phyloP scores from a whole-genome alignment of 2,329 filamentous ascomycete genomes.

The Lecanicillium sp. region DNA sequence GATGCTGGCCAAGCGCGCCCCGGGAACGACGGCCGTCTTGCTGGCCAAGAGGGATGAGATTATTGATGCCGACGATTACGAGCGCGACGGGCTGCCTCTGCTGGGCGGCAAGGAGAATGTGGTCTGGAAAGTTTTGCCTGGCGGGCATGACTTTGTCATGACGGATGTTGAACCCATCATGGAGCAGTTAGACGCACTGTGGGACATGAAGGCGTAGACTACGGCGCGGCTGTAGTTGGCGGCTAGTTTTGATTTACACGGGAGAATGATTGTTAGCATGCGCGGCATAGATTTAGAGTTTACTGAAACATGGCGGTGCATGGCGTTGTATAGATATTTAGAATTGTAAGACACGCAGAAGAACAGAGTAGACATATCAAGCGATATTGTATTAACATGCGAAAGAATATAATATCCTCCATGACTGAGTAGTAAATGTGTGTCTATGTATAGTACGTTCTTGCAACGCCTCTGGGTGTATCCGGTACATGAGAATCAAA shows the following conservation, averaged over 20 bases:
- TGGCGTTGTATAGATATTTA: too few species aligned
- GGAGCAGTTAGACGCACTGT: constrained; percentile 39
- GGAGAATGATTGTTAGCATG: too few species aligned
- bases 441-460: not conserved
- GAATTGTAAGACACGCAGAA: too few species aligned
- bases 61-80: constrained; percentile 43
- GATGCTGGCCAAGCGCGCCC: constrained; percentile 31
- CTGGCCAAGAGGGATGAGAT: constrained; percentile 45
- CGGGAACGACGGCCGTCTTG: constrained; percentile 41
- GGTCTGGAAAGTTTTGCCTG: constrained; percentile 42
- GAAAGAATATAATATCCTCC: not conserved
- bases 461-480: too few species aligned
- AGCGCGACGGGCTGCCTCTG: constrained; percentile 40
- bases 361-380: not conserved
- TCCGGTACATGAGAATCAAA: too few species aligned
- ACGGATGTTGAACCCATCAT: constrained; percentile 40
- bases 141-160: constrained; percentile 56
- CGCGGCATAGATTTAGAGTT: too few species aligned
- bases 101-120: constrained; percentile 42
- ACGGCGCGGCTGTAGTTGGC: too few species aligned
- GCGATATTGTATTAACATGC: not conserved
- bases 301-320: too few species aligned
- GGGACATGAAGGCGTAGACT: constrained; percentile 21
- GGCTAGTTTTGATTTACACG: too few species aligned
- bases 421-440: too few species aligned